Percentiles rank a stretch among this genome's conserved stretches.
Conservation (phyloP, 139 green algal species). For the Tetraselmis chui region DNA sequence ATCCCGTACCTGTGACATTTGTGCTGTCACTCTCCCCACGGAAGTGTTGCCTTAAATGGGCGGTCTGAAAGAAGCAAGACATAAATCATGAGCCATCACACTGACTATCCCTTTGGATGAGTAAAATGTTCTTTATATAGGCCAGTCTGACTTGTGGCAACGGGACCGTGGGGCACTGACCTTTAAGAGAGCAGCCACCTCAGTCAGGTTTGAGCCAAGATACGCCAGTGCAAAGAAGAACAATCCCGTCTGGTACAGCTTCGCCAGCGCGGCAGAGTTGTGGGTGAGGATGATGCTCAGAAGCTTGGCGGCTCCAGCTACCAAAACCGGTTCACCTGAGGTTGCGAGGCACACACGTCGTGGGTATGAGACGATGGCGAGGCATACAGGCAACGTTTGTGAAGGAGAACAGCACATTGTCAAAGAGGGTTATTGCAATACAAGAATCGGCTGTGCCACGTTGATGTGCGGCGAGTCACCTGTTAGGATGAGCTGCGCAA, state of each 20-base stretch:
- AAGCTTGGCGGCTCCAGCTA: conserved; percentile 49
- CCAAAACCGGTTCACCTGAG: conserved; percentile 78
- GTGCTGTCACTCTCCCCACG: background rate
- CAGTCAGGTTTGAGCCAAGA: conserved; percentile 69
- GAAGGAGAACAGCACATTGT: too few relatives aligned
- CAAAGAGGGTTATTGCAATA: too few relatives aligned
- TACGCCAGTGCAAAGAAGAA: conserved; percentile 84
- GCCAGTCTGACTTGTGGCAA: too few relatives aligned
- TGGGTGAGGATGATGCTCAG: conserved; percentile 54
- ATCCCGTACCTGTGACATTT: background rate
- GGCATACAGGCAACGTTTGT: too few relatives aligned
- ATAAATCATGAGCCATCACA: too few relatives aligned
- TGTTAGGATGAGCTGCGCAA: conserved; percentile 11
- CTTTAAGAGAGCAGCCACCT: conserved; percentile 60
- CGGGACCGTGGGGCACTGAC: conserved; percentile 1
- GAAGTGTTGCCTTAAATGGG: conserved; percentile 43
- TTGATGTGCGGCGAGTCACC: too few relatives aligned
- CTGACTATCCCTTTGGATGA: too few relatives aligned
- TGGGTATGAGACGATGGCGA: too few relatives aligned
- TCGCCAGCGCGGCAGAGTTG: conserved; percentile 46
- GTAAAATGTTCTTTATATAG: too few relatives aligned
- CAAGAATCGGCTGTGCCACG: too few relatives aligned
- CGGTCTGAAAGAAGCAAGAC: conserved; percentile 33
- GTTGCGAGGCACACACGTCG: too few relatives aligned
- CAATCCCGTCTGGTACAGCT: conserved; percentile 79